Evolutionary conservation across 2,329 filamentous ascomycete genomes (phyloP).

Genomic region (Verticillium alfalfae): DNA sequence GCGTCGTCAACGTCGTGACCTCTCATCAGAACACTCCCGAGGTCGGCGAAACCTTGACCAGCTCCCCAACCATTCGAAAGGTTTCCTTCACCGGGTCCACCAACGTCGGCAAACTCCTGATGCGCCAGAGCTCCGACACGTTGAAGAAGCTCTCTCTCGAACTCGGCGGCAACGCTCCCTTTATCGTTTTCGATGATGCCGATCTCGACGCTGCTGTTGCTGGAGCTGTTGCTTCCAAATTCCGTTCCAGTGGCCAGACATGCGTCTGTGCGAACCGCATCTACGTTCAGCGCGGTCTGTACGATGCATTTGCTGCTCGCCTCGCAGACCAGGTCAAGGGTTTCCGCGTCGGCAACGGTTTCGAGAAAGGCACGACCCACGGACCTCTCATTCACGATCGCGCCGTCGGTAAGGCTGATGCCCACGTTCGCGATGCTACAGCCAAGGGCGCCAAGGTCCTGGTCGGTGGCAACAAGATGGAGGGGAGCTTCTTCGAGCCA

Average conservation of each 20-base stretch:
- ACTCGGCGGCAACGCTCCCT: constrained; percentile 89
- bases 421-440: constrained; percentile 74
- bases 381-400: constrained; percentile 82
- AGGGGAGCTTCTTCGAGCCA: constrained; percentile 79
- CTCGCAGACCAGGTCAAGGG: constrained; percentile 66
- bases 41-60: constrained; percentile 72
- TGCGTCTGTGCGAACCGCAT: constrained; percentile 87
- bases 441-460: constrained; percentile 72
- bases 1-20: constrained; percentile 87
- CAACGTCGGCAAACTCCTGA: constrained; percentile 65
- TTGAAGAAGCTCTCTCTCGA: constrained; percentile 84
- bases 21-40: constrained; percentile 72
- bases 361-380: constrained; percentile 65
- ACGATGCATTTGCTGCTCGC: constrained; percentile 65
- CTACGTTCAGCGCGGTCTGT: constrained; percentile 72
- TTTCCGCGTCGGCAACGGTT: constrained; percentile 74
- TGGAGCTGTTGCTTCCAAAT: constrained; percentile 82
- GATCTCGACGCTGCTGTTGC: constrained; percentile 80
- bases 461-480: constrained; percentile 67
- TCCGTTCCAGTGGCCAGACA: constrained; percentile 91
- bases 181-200: constrained; percentile 95
- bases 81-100: constrained; percentile 89
- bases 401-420: constrained; percentile 72
- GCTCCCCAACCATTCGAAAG: constrained; percentile 73
- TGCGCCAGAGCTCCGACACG: constrained; percentile 82